Conservation (phyloP, 2,329 filamentous ascomycete genomes). For the Pestalotiopsis sp. region DNA sequence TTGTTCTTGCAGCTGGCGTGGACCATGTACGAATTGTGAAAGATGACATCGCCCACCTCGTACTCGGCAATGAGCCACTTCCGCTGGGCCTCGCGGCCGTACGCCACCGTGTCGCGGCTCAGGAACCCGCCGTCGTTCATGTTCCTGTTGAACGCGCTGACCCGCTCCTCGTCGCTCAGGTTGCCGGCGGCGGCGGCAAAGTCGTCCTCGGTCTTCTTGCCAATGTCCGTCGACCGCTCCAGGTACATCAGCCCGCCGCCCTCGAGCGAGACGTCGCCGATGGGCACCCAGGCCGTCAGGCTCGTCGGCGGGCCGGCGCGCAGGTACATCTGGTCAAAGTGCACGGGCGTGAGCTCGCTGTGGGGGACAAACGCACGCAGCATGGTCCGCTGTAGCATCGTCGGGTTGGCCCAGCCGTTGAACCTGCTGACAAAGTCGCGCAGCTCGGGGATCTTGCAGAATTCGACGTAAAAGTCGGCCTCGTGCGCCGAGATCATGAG, state of each 20-base stretch:
- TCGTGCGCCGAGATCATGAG: neutral
- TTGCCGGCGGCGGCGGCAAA: conserved; percentile 31
- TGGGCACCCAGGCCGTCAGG: conserved; percentile 36
- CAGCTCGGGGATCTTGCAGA: neutral
- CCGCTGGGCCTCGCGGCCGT: conserved; percentile 19
- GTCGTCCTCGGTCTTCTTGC: conserved; percentile 38
- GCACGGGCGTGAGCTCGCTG: conserved; percentile 9
- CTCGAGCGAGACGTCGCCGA: conserved; percentile 36
- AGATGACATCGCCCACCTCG: conserved; percentile 42
- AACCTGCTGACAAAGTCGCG: neutral
- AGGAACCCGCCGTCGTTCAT: conserved; percentile 32
- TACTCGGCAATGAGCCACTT: conserved; percentile 37
- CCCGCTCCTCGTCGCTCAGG: conserved; percentile 33
- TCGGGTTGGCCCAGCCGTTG: neutral
- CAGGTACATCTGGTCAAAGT: conserved; percentile 14
- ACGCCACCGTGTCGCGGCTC: conserved; percentile 24
- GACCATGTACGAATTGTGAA: conserved; percentile 46
- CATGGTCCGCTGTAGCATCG: conserved; percentile 7
- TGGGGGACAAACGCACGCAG: neutral
- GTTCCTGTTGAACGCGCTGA: conserved; percentile 32
- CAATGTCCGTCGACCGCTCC: conserved; percentile 36
- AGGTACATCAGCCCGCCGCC: conserved; percentile 46
- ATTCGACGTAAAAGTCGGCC: neutral
- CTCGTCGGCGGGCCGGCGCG: conserved; percentile 11
- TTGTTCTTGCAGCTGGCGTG: conserved; percentile 42